A percentile compares a stretch with the other conserved stretches of the same genome.
Conservation (phyloP, 345 rosid species). For the Kernera saxatilis region DNA sequence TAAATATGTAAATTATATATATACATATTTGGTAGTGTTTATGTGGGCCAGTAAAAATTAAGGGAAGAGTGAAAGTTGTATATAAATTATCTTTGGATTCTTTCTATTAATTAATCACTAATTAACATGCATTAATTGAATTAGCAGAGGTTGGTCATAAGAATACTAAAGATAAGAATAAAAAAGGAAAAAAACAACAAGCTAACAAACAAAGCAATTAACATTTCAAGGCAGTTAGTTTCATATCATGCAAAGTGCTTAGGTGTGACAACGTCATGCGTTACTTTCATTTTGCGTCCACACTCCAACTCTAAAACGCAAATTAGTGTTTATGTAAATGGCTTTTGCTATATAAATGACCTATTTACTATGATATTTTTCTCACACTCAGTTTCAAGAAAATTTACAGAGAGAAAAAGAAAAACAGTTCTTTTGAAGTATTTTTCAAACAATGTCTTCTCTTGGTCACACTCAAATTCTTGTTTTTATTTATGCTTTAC, state of each 20-base stretch:
- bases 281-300: slow-evolving; percentile 19
- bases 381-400: slow-evolving; percentile 5
- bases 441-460: slow-evolving; percentile 14
- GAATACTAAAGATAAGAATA: background rate
- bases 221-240: slow-evolving; percentile 21
- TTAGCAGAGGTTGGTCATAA: background rate
- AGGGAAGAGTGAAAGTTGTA: background rate
- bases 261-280: slow-evolving; percentile 26
- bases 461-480: slow-evolving; percentile 18
- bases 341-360: background rate
- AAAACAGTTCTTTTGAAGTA: background rate
- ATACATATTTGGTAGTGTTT: background rate
- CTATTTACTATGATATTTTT: background rate
- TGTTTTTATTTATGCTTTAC: slow-evolving; percentile 17
- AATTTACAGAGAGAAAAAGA: background rate
- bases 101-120: background rate
- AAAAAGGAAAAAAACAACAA: background rate
- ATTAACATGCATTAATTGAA: background rate
- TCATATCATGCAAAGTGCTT: background rate
- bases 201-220: slow-evolving; percentile 22
- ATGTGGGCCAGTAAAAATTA: background rate
- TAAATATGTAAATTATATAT: background rate
- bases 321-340: background rate
- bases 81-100: background rate
- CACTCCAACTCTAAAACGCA: slow-evolving; percentile 9